Evolutionary conservation across 352 stramenopile genomes (phyloP).

Genomic region (Pythium rishiriense): DNA sequence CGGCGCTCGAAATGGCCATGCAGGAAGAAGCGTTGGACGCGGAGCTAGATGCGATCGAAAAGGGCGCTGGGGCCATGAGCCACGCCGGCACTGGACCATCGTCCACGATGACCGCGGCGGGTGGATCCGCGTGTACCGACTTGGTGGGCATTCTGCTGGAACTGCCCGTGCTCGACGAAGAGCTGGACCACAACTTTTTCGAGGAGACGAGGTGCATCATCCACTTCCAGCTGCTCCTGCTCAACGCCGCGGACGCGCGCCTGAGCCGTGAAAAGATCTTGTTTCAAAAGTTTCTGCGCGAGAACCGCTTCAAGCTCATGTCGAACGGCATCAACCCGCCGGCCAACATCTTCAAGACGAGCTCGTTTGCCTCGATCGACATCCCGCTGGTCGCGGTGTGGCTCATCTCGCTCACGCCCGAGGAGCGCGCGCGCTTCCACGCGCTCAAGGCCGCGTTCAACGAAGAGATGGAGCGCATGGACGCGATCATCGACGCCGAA

Average conservation of each 20-base stretch:
- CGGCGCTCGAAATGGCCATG: slow-evolving; percentile 13
- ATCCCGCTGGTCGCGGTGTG: slow-evolving; percentile 90
- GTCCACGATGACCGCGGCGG: not conserved
- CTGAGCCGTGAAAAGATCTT: slow-evolving; percentile 89
- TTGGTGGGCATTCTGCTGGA: slow-evolving; percentile 63
- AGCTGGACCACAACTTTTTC: slow-evolving; percentile 75
- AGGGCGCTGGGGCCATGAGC: not conserved
- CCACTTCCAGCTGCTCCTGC: slow-evolving; percentile 89
- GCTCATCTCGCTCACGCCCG: slow-evolving; percentile 80
- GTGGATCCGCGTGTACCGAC: slow-evolving; percentile 32
- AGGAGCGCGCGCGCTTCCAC: slow-evolving; percentile 88
- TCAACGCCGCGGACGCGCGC: slow-evolving; percentile 86
- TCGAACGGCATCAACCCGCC: slow-evolving; percentile 91
- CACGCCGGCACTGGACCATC: not conserved
- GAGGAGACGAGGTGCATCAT: slow-evolving; percentile 92
- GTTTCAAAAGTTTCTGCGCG: slow-evolving; percentile 92
- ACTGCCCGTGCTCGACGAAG: slow-evolving; percentile 69
- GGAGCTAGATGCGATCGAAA: slow-evolving; percentile 27
- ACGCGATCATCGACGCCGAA: slow-evolving; percentile 77
- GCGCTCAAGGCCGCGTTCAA: slow-evolving; percentile 87
- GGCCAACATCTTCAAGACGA: slow-evolving; percentile 88
- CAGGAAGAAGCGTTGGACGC: slow-evolving; percentile 22
- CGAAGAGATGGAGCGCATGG: slow-evolving; percentile 79
- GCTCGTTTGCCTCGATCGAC: slow-evolving; percentile 88
- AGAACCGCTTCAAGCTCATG: slow-evolving; percentile 94